Evolutionary conservation across 495 filamentous ascomycete species (phyloP).

Genomic region (Ascobolus immersus): DNA sequence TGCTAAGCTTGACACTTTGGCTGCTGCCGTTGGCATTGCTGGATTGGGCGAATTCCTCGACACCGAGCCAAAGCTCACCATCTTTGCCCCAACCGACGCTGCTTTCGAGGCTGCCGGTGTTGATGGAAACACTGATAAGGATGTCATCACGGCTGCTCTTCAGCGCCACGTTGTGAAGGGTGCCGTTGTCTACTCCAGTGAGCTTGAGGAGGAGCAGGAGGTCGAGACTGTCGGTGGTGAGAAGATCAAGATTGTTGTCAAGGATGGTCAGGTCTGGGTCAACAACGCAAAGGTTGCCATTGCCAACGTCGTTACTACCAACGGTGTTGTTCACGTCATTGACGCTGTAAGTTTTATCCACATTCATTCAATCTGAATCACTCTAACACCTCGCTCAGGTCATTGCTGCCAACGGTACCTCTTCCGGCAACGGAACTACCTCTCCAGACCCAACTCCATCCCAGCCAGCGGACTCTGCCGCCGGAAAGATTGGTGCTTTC

Average conservation of each 20-base stretch:
- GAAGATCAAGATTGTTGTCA: slow-evolving; percentile 26
- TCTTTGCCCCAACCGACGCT: slow-evolving; percentile 34
- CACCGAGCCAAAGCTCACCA: slow-evolving; percentile 26
- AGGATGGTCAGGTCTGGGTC: slow-evolving; percentile 21
- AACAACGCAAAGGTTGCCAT: slow-evolving; percentile 29
- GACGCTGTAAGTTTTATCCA: slow-evolving; percentile 21
- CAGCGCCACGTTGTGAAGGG: slow-evolving; percentile 33
- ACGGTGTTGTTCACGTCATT: slow-evolving; percentile 44
- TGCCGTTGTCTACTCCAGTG: slow-evolving; percentile 25
- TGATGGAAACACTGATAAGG: slow-evolving; percentile 22
- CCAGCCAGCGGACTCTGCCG: too few species aligned
- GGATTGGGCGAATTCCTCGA: slow-evolving; percentile 22
- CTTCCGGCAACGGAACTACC: too few species aligned
- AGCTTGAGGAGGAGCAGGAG: slow-evolving; percentile 22
- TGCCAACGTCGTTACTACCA: slow-evolving; percentile 33
- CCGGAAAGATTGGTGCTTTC: too few species aligned
- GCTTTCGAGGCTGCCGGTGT: slow-evolving; percentile 35
- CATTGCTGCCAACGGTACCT: slow-evolving; percentile 1
- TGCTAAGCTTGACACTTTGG: slow-evolving; percentile 29
- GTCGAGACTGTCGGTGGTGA: slow-evolving; percentile 22
- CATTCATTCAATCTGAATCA: slow-evolving; percentile 6
- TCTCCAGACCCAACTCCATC: too few species aligned
- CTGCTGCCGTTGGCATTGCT: slow-evolving; percentile 27
- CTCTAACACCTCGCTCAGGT: neutral
- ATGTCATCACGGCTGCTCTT: slow-evolving; percentile 25